phyloP scores from a whole-genome alignment of 768 basidiomycete species.

The Lactarius hatsudake region DNA sequence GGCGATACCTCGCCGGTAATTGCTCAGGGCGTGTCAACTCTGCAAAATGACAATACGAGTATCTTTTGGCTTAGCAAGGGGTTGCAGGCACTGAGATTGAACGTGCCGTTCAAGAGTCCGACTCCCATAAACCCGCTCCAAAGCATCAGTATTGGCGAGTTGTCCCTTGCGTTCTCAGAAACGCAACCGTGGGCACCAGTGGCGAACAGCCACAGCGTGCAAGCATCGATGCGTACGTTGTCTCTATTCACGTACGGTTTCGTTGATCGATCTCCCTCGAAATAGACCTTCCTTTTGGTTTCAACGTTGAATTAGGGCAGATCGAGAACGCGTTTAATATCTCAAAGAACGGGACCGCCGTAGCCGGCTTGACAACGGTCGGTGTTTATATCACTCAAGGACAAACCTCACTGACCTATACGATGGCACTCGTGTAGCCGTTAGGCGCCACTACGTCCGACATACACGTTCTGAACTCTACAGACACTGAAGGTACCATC shows the following conservation, averaged over 20 bases:
- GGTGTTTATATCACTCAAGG: not conserved
- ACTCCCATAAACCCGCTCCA: slow-evolving; percentile 59
- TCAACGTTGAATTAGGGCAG: slow-evolving; percentile 52
- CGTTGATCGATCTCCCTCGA: not conserved
- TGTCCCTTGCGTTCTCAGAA: slow-evolving; percentile 56
- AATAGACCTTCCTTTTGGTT: slow-evolving; percentile 72
- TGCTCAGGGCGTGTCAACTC: slow-evolving; percentile 57
- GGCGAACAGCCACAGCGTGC: slow-evolving; percentile 56
- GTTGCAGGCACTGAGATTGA: slow-evolving; percentile 52
- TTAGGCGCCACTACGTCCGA: slow-evolving; percentile 61
- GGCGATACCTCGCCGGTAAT: slow-evolving; percentile 54
- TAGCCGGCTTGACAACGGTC: slow-evolving; percentile 63
- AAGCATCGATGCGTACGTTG: slow-evolving; percentile 52
- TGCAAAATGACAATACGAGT: slow-evolving; percentile 51
- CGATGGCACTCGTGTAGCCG: slow-evolving; percentile 39
- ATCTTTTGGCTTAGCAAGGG: slow-evolving; percentile 70
- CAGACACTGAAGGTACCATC: slow-evolving; percentile 59
- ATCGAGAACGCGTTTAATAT: slow-evolving; percentile 69
- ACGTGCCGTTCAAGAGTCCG: slow-evolving; percentile 57
- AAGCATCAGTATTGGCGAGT: slow-evolving; percentile 57
- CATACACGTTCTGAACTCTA: slow-evolving; percentile 49
- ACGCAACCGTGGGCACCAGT: slow-evolving; percentile 55
- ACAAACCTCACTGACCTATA: not conserved
- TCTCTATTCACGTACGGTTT: not conserved
- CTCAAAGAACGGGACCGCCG: slow-evolving; percentile 46